phyloP scores from a whole-genome alignment of 2,329 filamentous ascomycete species.

The Fusarium secorum region DNA sequence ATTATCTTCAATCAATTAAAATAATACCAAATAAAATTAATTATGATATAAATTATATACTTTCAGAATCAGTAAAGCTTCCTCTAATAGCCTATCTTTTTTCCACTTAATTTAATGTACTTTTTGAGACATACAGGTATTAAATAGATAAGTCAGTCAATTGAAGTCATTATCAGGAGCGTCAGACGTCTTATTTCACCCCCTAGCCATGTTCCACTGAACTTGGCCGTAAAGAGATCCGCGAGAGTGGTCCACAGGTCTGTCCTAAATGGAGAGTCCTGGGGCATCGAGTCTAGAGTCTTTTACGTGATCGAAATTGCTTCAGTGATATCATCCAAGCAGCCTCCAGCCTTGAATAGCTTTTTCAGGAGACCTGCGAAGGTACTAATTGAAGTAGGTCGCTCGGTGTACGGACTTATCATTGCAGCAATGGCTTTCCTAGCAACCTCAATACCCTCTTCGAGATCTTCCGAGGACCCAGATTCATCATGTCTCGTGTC shows the following conservation, averaged over 20 bases:
- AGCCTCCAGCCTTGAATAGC: neutral
- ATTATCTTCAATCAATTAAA: too few species aligned
- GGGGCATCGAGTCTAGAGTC: neutral
- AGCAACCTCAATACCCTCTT: neutral
- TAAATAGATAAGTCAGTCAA: too few species aligned
- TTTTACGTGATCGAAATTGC: fast-evolving
- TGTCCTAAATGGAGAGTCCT: neutral
- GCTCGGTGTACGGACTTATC: fast-evolving
- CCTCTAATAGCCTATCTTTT: too few species aligned
- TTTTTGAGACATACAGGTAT: too few species aligned
- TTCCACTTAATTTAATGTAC: too few species aligned
- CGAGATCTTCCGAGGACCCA: neutral
- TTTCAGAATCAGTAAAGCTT: too few species aligned
- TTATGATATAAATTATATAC: too few species aligned
- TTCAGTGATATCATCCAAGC: neutral
- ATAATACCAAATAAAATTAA: too few species aligned
- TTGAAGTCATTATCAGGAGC: too few species aligned
- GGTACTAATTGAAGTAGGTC: neutral
- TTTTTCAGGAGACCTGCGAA: neutral
- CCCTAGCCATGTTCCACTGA: fast-evolving
- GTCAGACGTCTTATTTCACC: too few species aligned
- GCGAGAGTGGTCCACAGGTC: neutral
- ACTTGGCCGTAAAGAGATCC: fast-evolving
- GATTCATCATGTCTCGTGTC: neutral
- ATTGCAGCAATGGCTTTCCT: neutral